phyloP scores from a whole-genome alignment of 768 basidiomycete species.

The Pisolithus marmoratus region DNA sequence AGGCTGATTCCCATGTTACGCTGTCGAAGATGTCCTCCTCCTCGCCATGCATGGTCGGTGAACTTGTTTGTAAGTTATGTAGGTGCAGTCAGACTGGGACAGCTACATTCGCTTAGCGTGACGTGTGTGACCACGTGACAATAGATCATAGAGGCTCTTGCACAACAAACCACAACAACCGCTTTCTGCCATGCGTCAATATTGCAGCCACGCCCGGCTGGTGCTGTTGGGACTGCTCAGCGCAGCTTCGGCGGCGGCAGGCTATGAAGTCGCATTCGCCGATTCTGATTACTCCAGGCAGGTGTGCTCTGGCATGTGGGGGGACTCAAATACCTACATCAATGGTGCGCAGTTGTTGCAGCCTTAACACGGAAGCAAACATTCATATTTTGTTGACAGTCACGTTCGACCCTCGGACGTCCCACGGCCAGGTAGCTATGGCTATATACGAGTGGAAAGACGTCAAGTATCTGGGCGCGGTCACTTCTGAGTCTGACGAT shows the following conservation, averaged over 20 bases:
- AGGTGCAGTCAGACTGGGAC: neutral
- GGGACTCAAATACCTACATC: conserved; percentile 68
- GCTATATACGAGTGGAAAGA: conserved; percentile 97
- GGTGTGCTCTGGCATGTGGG: conserved; percentile 96
- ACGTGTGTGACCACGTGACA: conserved; percentile 22
- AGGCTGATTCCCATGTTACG: conserved; percentile 83
- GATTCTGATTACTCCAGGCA: conserved; percentile 83
- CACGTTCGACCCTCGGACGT: conserved; percentile 62
- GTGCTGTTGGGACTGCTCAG: conserved; percentile 23
- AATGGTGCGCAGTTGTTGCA: conserved; percentile 50
- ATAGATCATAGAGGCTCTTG: conserved; percentile 4
- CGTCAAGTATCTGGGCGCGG: conserved; percentile 73
- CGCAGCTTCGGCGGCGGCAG: conserved; percentile 32
- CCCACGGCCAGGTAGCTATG: conserved; percentile 86
- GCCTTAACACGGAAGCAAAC: conserved; percentile 13
- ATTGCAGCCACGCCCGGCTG: conserved; percentile 10
- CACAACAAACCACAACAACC: conserved; percentile 25
- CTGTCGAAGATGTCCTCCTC: conserved; percentile 90
- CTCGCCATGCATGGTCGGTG: conserved; percentile 63
- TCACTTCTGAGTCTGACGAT: conserved; percentile 48
- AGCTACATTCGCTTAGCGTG: neutral
- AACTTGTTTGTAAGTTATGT: no score
- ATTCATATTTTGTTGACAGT: conserved; percentile 37
- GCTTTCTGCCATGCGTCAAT: conserved; percentile 21
- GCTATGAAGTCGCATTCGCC: conserved; percentile 60